Percentiles rank a stretch among this genome's conserved stretches.
Evolutionary conservation across 805 yeast genomes (phyloP).

Genomic region (Cephaloascus fragrans): DNA sequence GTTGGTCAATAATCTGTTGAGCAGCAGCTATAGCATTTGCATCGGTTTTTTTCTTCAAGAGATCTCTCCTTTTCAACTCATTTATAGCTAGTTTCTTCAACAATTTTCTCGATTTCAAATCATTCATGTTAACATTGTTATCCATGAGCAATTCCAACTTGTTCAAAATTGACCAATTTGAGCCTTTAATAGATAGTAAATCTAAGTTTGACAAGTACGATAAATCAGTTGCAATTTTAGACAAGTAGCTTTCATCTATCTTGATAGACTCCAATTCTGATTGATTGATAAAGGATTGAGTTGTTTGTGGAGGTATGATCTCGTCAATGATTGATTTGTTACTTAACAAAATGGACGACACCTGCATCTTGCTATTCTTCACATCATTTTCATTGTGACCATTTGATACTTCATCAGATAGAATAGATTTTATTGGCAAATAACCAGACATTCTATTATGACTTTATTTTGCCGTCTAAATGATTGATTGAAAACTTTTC

Average conservation of each 20-base stretch:
- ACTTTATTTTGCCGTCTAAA: no score
- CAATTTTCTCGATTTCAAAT: not conserved
- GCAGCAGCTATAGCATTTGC: not conserved
- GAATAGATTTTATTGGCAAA: constrained; percentile 12
- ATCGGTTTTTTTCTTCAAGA: not conserved
- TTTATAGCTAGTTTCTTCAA: not conserved
- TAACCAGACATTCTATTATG: not conserved
- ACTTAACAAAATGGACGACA: not conserved
- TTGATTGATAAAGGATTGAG: not conserved
- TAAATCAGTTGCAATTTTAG: constrained; percentile 6
- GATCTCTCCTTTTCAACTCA: not conserved
- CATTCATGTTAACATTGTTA: constrained; percentile 1
- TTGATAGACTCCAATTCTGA: constrained; percentile 2
- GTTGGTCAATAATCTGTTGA: no score
- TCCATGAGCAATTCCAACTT: constrained; percentile 7
- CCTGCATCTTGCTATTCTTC: not conserved
- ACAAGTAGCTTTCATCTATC: constrained; percentile 5
- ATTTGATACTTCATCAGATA: constrained; percentile 13
- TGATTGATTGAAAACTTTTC: no score
- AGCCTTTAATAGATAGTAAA: constrained; percentile 5
- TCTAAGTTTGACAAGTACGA: constrained; percentile 8
- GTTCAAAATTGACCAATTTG: constrained; percentile 11
- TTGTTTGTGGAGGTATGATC: not conserved
- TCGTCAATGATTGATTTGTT: not conserved
- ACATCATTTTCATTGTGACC: not conserved